A percentile compares a stretch with the other conserved stretches of the same genome.
Conservation (phyloP, 2,329 filamentous ascomycete species). For the Aspergillus pseudoviridinutans region DNA sequence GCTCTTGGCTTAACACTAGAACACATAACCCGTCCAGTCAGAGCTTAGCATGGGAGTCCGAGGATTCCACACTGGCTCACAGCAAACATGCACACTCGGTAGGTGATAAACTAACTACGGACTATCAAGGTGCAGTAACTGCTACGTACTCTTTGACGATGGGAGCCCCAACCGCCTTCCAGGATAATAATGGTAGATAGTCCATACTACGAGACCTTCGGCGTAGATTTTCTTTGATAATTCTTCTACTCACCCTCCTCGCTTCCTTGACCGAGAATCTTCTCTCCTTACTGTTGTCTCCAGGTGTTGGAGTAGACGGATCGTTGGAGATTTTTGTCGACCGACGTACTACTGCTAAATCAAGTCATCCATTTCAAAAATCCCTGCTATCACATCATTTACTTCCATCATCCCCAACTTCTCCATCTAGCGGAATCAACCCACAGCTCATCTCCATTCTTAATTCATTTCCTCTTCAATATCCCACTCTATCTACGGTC, state of each 20-base stretch:
- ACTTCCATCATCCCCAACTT: constrained; percentile 1
- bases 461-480: background rate
- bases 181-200: background rate
- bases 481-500: constrained; percentile 1
- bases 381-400: background rate
- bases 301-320: background rate
- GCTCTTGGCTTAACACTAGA: background rate
- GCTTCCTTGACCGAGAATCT: background rate
- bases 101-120: background rate
- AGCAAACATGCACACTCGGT: background rate
- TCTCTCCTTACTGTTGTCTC: background rate
- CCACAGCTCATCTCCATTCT: background rate
- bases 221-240: background rate
- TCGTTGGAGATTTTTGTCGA: background rate
- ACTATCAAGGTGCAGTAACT: background rate
- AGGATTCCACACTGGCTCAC: background rate
- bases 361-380: background rate
- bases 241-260: background rate
- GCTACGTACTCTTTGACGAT: background rate
- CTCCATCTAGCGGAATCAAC: background rate
- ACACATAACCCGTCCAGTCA: background rate
- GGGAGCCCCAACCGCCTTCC: no score
- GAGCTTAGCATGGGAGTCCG: background rate
- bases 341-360: background rate
- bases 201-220: background rate